phyloP scores from a whole-genome alignment of 148 eudicot species.

The Nepenthes mirabilis region DNA sequence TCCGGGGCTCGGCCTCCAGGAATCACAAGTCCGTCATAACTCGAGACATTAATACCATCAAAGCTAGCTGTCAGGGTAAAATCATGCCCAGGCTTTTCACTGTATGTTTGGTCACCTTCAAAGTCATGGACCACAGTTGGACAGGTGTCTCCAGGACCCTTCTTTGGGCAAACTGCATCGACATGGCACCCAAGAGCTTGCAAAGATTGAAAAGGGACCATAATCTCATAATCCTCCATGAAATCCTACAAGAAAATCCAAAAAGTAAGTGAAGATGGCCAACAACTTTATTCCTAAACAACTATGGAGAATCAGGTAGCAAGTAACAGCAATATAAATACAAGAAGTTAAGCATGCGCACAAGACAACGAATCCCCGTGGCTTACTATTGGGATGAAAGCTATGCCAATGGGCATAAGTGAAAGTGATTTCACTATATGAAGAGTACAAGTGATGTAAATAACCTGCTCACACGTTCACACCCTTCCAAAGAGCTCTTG shows the following conservation, averaged over 20 bases:
- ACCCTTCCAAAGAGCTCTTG: too few species aligned
- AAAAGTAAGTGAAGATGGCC: not conserved
- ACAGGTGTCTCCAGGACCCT: conserved; percentile 63
- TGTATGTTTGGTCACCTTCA: conserved; percentile 97
- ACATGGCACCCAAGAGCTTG: conserved; percentile 97
- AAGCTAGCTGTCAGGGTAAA: conserved; percentile 62
- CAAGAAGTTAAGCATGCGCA: too few species aligned
- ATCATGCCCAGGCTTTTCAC: conserved; percentile 91
- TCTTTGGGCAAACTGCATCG: conserved; percentile 90
- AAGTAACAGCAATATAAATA: too few species aligned
- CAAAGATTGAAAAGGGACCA: conserved; percentile 90
- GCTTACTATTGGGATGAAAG: too few species aligned
- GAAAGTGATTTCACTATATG: too few species aligned
- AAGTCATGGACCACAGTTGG: conserved; percentile 94
- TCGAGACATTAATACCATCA: conserved; percentile 45
- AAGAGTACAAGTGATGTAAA: too few species aligned
- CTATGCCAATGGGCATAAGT: too few species aligned
- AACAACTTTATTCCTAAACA: too few species aligned
- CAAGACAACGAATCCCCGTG: too few species aligned
- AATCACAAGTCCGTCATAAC: conserved; percentile 91
- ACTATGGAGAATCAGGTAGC: too few species aligned
- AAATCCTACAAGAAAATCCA: conserved; percentile 40
- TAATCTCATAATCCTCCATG: conserved; percentile 95
- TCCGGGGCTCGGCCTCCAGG: conserved; percentile 99
- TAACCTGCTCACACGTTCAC: too few species aligned